Base-by-base conservation (phyloP, 352 stramenopile species). In the Phytophthora quininea region DNA sequence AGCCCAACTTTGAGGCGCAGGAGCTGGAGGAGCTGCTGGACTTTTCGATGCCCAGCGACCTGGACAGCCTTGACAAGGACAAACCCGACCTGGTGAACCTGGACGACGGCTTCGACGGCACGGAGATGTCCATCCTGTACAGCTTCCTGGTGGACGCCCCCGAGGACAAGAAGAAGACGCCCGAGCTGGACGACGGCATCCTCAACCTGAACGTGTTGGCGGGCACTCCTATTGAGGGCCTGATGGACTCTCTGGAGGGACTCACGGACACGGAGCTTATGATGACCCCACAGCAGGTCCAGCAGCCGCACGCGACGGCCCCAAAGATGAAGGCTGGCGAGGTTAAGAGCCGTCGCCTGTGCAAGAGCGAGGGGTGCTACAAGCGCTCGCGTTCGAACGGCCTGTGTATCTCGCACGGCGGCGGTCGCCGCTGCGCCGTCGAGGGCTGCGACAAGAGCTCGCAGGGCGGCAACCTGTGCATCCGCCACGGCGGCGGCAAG, bases 101-200 rank as follows among this genome's bases (percentile, higher is more conserved):
- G 63, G 82, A 93, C 59, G 82, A 93, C 65, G 88, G 82, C 62
- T 94, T 96, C 61, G 84, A 92, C 71, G 84, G 83, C 29, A 93
- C 85, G 40, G 86, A 96, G 61, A 93, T 96, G 79, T 92, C 86
- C 43, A 94, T 96, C 62, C 58, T 96, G 32, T 96, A 93, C 80
- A 92, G 79, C 62, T 93, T 94, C 70, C 62, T 96, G 61, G 81
- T 93, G 10, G 84, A 96, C 57, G 73, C 76, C 4, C 84, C 82
- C 4, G 84, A 92, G 64, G 82, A 92, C 56, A 89, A 91, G 71
- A 79, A 89, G 66, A 79, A 80, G 72, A 69, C 77, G 24, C 29
- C 67, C 8, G 77, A 92, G 49, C 67, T 73, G 19, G 82, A 92
- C 49, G 79, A 91, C 57, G 85, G 82, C 38, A 90, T 92, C 54